phyloP scores from a whole-genome alignment of 805 yeast genomes.

The Pichia occidentalis region DNA sequence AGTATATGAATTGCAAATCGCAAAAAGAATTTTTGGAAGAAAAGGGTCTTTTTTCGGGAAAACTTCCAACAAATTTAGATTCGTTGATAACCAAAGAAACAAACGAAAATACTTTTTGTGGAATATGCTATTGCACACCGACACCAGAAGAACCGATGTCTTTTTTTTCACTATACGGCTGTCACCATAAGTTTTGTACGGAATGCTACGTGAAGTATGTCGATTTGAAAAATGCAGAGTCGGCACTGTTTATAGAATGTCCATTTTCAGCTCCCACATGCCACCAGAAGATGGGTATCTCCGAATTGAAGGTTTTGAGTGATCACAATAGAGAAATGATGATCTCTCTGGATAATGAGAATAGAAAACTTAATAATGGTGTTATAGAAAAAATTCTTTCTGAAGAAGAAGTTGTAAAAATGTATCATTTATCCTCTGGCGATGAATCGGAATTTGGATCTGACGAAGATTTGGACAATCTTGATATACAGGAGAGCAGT shows the following conservation, averaged over 20 bases:
- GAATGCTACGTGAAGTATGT: conserved; percentile 64
- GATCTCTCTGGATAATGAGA: no score
- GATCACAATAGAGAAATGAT: conserved; percentile 14
- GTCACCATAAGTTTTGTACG: conserved; percentile 67
- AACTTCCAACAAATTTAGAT: conserved; percentile 27
- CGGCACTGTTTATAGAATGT: conserved; percentile 53
- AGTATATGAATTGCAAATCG: conserved; percentile 35
- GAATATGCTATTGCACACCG: conserved; percentile 65
- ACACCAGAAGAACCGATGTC: conserved; percentile 24
- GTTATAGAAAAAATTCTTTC: conserved; percentile 12
- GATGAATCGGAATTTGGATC: conserved; percentile 5
- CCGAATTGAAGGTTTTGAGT: conserved; percentile 32
- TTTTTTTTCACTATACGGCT: conserved; percentile 45
- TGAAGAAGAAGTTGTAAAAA: conserved; percentile 19
- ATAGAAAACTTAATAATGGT: no score
- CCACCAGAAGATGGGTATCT: conserved; percentile 34
- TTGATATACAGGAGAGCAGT: conserved; percentile 7
- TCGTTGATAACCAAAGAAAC: conserved; percentile 14
- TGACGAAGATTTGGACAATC: conserved; percentile 10
- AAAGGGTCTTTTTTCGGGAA: conserved; percentile 28
- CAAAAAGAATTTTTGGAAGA: conserved; percentile 24
- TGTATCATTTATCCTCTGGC: conserved; percentile 13
- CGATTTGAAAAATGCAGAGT: conserved; percentile 33
- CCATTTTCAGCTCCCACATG: conserved; percentile 49
- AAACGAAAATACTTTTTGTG: conserved; percentile 39